Evolutionary conservation across 169 alveolate species (phyloP), one percentile per base, ranked within the genome.

Genomic region (Theileria luwenshuni): DNA sequence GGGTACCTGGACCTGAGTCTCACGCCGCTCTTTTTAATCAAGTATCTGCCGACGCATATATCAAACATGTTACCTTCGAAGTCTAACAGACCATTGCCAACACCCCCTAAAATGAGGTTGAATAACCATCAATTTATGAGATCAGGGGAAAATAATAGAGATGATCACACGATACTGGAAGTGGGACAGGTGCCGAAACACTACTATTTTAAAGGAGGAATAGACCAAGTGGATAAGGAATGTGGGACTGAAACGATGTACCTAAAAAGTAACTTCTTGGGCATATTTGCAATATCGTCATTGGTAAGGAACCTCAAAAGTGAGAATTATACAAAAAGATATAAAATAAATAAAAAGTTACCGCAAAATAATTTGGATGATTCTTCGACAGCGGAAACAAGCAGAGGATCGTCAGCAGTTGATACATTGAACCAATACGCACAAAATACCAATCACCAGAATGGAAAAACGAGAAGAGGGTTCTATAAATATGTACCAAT

Each of bases 251-350:
- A 35, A 21, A 27, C 83, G 7, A 59, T 79, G 83, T 79, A 63
- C 74, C 54, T 79, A 2, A 70, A 71, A 25, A 60, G 77, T 32
- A 71, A 75, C 48, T 61, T 61, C 52, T 45, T 79, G 32, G 86
- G 86, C 13, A 69, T 79, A 2, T 79, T n/a, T 21, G 83, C 58
- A 23, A 6, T 64, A 13, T 79, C 86, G 17, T 79, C 86, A 8
- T 43, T 79, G 15, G 59, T 41, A 2, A 6, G 48, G 30, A 43
- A 67, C 71, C 83, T 79, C n/a, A 54, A 12, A 1, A 63, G 83
- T 42, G 48, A 41, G 23, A 35, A 27, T 6, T 79, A 79, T 72
- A 10, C 21, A 41, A 64, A 72, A n/a, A 25, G 48, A 5, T 35
- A 68, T 48, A 49, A 28, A 2, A 23, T 41, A n/a, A 71, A 59